Evolutionary conservation across 2,329 filamentous ascomycete species (phyloP), one percentile per base, ranked within the genome.

Genomic region (Penicillium sclerotigenum): DNA sequence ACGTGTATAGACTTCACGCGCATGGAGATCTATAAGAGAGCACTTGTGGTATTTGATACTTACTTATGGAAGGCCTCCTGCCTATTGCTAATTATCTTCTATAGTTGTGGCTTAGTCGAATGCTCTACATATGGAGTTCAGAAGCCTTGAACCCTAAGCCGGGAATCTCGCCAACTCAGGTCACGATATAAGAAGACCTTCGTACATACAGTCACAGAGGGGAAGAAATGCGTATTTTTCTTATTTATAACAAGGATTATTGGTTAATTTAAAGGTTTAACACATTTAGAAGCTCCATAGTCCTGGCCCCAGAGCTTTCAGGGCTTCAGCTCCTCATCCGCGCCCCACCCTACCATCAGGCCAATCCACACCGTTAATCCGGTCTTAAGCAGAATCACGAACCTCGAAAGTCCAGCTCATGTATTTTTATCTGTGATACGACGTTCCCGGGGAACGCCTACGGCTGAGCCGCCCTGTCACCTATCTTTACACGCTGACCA

Each of bases 181-280:
- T 58, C 16, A 59, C 28, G 2, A 52, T 61, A 26, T 40, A 55
- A 55, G 14, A 45, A 57, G 24, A 55, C 57, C 10, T 59, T 61
- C 38, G 40, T 31, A 28, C 57, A 52, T 20, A 26, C 40, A 13
- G 36, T 58, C 5, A 36, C 38, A 5, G 45, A 52, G n/a, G 53
- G 51, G 11, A n/a, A 41, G 8, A 29, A 57, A 33, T 38, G 47
- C 20, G 14, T 1, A 10, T 8, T 26, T 37, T 42, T n/a, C 18
- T 13, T 24, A 14, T 33, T 4, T 28, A 18, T 5, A n/a, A 16
- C 16, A 18, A 41, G 6, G 14, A 36, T 36, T 26, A 11, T 31
- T 47, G 20, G 26, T 41, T 26, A 11, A 50, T 18, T 24, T 37
- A 22, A 22, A 14, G 22, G 26, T 22, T 31, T 26, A 33, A 7